Conservation (phyloP, 73 alveolate species). For the Breviolum minutum region DNA sequence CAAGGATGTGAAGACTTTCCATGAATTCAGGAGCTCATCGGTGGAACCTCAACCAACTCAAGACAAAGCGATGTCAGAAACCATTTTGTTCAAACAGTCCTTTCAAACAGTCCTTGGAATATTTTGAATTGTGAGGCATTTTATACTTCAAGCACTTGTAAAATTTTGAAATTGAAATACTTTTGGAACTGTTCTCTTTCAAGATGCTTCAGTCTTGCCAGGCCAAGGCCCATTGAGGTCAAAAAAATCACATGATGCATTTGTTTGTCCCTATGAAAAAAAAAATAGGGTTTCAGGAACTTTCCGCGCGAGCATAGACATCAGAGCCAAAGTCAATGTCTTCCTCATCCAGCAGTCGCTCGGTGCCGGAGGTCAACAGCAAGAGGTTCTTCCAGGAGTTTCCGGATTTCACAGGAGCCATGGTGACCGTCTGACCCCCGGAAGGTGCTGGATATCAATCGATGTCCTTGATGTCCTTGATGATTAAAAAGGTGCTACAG, state of each 20-base stretch:
- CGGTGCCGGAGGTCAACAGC: slow-evolving; percentile 28
- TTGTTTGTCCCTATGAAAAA: background rate
- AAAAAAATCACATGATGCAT: background rate
- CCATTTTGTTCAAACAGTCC: background rate
- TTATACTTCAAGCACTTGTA: no score
- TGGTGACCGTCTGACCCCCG: background rate
- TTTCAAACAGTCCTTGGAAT: background rate
- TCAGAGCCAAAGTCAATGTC: slow-evolving; percentile 59
- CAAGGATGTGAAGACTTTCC: slow-evolving; percentile 84
- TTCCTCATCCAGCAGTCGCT: slow-evolving; percentile 50
- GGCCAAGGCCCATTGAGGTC: background rate
- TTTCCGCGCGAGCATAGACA: slow-evolving; percentile 48
- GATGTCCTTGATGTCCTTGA: background rate
- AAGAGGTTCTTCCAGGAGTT: slow-evolving; percentile 31
- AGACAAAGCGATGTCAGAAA: background rate
- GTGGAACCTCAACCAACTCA: slow-evolving; percentile 23
- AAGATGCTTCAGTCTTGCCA: background rate
- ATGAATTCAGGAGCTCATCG: slow-evolving; percentile 80
- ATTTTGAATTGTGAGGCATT: no score
- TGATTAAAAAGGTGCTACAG: no score
- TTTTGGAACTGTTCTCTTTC: background rate
- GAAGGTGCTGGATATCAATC: background rate
- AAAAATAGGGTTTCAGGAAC: background rate
- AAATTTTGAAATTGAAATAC: no score
- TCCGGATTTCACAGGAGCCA: slow-evolving; percentile 57